Conservation (phyloP, 1,139 yeast genomes). For the Casaregolazyma suthepensis region DNA sequence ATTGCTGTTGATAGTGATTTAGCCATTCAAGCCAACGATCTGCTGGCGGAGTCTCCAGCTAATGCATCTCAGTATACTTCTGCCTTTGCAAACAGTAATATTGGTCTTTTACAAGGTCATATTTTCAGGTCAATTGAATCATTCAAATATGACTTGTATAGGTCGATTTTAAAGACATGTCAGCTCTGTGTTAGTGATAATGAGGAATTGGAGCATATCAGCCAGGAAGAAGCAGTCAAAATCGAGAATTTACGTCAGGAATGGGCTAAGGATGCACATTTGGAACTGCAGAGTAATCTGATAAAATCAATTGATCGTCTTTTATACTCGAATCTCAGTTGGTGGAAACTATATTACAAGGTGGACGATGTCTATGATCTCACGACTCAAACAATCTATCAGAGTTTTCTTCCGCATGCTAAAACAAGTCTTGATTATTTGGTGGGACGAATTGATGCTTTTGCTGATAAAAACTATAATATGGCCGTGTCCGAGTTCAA, state of each 20-base stretch:
- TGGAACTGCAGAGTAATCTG: constrained; percentile 33
- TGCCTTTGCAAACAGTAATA: constrained; percentile 23
- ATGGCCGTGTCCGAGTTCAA: constrained; percentile 8
- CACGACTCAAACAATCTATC: constrained; percentile 17
- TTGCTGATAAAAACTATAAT: constrained; percentile 22
- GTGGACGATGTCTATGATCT: constrained; percentile 34
- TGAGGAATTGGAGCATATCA: constrained; percentile 9
- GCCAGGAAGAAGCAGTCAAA: constrained; percentile 17
- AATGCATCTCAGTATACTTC: constrained; percentile 26
- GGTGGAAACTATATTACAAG: constrained; percentile 36
- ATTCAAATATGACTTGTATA: constrained; percentile 18
- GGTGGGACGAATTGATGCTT: constrained; percentile 31
- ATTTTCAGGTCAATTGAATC: constrained; percentile 18
- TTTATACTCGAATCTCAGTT: constrained; percentile 26
- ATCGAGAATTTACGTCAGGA: constrained; percentile 23
- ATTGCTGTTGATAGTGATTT: constrained; percentile 18
- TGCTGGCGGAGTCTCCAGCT: constrained; percentile 27
- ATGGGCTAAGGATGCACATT: constrained; percentile 36
- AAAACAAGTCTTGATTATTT: constrained; percentile 27
- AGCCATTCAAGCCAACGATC: constrained; percentile 26
- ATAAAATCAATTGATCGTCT: constrained; percentile 23
- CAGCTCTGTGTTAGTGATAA: constrained; percentile 10
- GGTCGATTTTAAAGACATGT: constrained; percentile 27
- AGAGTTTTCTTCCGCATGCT: constrained; percentile 28
- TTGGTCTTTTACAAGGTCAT: constrained; percentile 21